Base-by-base conservation (phyloP, 2,329 filamentous ascomycete species). In the Ceratocystis smalleyi region DNA sequence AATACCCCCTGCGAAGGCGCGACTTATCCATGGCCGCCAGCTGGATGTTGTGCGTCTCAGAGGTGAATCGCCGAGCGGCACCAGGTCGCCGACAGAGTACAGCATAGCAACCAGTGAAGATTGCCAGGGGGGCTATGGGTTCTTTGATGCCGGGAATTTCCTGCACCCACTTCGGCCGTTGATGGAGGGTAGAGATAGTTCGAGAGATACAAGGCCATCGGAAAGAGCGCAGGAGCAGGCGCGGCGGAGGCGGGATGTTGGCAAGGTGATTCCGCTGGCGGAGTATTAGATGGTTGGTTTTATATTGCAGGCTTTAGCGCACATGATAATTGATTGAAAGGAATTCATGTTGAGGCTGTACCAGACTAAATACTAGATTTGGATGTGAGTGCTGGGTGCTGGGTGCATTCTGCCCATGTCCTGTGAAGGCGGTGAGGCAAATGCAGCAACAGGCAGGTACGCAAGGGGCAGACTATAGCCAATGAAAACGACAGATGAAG, bases 91-190 rank as follows among this genome's bases (percentile, higher is more conserved):
- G 15, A 81, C 79, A 6, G 61, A 87, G 54, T 88, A 91, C 69
- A 90, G 86, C 71, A 77, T 82, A 35, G 81, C 82, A 57, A 80
- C 85, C 43, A 91, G 89, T 69, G 91, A 95, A 71, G 88, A 91
- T 74, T 91, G 96, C 71, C 89, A 90, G 69, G 80, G 96, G 72
- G 91, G 91, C 69, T 91, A 96, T 78, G 92, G 92, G 40, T 96
- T 97, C 79, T 97, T 97, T 75, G 92, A 97, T 73, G 91, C 92
- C 0, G 92, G 92, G 15, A 95, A 96, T 90, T 82, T 96, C 4
- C 79, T 94, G 27, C 89, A 95, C 73, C 90, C 91, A 1, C 83
- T 96, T 65, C 54, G 61, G 27, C 55, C 63, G 8, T 8, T 63
- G 32, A 59, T 63, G 5, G 91, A 91, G 72, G 86, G 86, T 79